Percentiles rank a stretch among this genome's conserved stretches.
Conservation (phyloP, 2,329 filamentous ascomycete species). For the Verticillium longisporum region DNA sequence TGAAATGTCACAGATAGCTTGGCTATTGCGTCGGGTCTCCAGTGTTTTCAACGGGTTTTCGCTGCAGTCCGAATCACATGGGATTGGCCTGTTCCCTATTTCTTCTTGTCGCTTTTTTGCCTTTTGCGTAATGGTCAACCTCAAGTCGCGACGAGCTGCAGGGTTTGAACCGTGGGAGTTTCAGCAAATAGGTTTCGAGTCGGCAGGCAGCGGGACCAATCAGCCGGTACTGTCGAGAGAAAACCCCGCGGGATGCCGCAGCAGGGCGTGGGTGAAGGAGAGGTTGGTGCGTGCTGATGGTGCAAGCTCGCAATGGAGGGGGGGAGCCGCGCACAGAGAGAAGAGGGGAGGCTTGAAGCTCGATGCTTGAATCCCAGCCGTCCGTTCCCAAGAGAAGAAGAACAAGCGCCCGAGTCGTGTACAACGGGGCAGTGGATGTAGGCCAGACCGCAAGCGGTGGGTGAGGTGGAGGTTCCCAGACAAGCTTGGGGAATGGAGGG, state of each 20-base stretch:
- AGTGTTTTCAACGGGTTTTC: neutral
- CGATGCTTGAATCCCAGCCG: neutral
- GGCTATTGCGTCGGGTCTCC: neutral
- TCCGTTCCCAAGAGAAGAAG: too few species aligned
- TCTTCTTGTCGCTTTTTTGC: neutral
- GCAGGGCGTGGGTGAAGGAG: neutral
- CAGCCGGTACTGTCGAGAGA: neutral
- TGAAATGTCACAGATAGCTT: neutral
- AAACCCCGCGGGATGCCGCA: neutral
- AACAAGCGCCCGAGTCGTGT: neutral
- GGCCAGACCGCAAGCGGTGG: neutral
- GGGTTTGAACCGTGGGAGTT: neutral
- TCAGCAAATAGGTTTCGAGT: neutral
- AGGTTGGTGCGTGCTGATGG: too few species aligned
- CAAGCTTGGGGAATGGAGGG: too few species aligned
- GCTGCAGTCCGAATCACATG: neutral
- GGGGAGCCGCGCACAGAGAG: neutral
- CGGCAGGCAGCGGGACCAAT: neutral
- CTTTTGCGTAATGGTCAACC: neutral
- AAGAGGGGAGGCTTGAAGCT: neutral
- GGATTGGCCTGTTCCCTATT: neutral
- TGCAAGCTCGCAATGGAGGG: neutral
- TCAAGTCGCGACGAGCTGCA: neutral
- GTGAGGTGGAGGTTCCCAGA: neutral
- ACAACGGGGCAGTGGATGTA: neutral